Conservation (phyloP, 345 rosid species). For the Rhizophora mangle region DNA sequence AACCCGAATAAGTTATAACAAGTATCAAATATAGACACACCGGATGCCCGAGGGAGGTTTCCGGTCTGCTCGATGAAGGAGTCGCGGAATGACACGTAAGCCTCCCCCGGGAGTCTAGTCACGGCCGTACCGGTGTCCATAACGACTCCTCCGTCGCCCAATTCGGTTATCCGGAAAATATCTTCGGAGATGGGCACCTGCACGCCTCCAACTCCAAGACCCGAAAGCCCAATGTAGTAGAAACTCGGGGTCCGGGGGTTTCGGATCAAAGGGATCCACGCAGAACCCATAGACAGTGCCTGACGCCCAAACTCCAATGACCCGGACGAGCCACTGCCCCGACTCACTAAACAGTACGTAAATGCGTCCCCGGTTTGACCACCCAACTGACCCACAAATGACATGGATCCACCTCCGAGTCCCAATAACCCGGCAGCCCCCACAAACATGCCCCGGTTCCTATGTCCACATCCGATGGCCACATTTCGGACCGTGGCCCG, state of each 20-base stretch:
- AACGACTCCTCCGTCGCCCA: conserved; percentile 82
- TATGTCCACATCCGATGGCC: conserved; percentile 94
- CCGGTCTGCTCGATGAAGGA: conserved; percentile 57
- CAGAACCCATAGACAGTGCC: conserved; percentile 80
- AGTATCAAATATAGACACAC: conserved; percentile 86
- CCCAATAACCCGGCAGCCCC: conserved; percentile 96
- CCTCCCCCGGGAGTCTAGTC: conserved; percentile 65
- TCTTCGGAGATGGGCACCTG: conserved; percentile 57
- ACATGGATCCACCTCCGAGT: conserved; percentile 86
- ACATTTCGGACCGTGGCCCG: conserved; percentile 53
- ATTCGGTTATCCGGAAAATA: conserved; percentile 43
- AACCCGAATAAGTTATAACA: conserved; percentile 73
- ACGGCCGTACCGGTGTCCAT: conserved; percentile 99
- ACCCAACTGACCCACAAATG: conserved; percentile 78
- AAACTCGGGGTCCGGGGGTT: conserved; percentile 77
- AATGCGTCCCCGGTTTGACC: conserved; percentile 90
- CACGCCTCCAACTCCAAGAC: conserved; percentile 77
- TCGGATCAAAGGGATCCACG: conserved; percentile 82
- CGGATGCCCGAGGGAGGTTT: conserved; percentile 75
- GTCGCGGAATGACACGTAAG: conserved; percentile 69
- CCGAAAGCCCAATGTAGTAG: conserved; percentile 73
- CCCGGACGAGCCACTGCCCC: conserved; percentile 66
- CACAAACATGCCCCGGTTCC: conserved; percentile 84
- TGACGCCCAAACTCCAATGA: conserved; percentile 72
- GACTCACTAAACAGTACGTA: conserved; percentile 80